Base-by-base conservation (phyloP, 805 yeast species). In the Kuraishia cidri region DNA sequence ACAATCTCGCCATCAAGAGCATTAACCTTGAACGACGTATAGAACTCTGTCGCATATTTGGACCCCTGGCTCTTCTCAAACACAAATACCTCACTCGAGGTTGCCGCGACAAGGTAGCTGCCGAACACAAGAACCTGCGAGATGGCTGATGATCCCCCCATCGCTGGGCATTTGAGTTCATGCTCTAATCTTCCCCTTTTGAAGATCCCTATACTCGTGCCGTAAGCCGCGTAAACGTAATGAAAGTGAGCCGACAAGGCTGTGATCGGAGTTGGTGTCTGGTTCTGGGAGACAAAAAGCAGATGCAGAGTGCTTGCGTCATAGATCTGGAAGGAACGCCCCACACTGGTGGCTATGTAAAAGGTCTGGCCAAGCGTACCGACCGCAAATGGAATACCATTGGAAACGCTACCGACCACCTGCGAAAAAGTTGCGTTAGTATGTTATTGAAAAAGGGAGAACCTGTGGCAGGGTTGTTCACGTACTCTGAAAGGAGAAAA, bases 351-450 rank as follows among this genome's bases (percentile, higher is more conserved):
- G 12, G 80, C 94, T 25, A 86, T 74, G 47, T 88, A 82, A 47
- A 82, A 88, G 1, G 94, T 76, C 11, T 84, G 69, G 33, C 98
- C 98, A 37, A 90, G 66, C 2, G 90, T 76, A 18, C 97, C 94
- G 14, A 86, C 64, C 5, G 95, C 83, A 51, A 88, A 85, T 3
- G 97, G 97, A 2, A 69, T 64, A 24, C 73, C 79, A 50, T 85
- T 85, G 19, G 95, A 70, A n/a, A 94, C 94, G 48, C 85, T 77
- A 4, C 98, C 98, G 17, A 92, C 62, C 12, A 59, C 48, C 54
- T 54, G 27, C 11, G 17, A 8, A 26, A 4, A 16, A 11, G 9
- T 11, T 8, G 15, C 5, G 33, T 35, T 26, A 24, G 31, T 27
- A 29, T 12, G 18, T 25, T 13, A 23, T 33, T 34, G 29, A 32